Conservation (phyloP, 805 yeast genomes). For the Candida yuanshanica region DNA sequence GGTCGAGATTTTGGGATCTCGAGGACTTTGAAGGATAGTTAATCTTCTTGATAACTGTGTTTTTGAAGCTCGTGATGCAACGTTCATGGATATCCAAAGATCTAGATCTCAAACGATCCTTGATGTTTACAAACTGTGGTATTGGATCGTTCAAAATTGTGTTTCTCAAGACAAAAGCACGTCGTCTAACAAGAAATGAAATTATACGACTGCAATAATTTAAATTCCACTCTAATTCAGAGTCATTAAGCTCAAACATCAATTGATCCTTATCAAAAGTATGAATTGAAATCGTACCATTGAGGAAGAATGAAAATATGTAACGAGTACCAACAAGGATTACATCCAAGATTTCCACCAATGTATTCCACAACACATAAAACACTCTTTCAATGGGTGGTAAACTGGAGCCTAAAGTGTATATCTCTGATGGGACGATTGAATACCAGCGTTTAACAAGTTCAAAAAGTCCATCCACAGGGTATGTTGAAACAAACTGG, state of each 20-base stretch:
- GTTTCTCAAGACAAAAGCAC: slow-evolving; percentile 13
- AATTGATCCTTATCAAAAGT: slow-evolving; percentile 10
- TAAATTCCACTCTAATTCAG: slow-evolving; percentile 8
- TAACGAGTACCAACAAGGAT: slow-evolving; percentile 14
- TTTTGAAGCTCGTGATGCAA: slow-evolving; percentile 13
- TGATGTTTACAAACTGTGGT: slow-evolving; percentile 8
- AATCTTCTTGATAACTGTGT: slow-evolving; percentile 10
- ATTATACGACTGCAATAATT: slow-evolving; percentile 18
- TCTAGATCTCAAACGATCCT: slow-evolving; percentile 17
- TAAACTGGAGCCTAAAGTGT: slow-evolving; percentile 10
- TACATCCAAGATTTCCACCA: slow-evolving; percentile 14
- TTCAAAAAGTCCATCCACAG: slow-evolving; percentile 12
- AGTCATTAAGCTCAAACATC: slow-evolving; percentile 4
- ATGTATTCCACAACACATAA: slow-evolving; percentile 14
- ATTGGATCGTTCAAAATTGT: slow-evolving; percentile 17
- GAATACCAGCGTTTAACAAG: slow-evolving; percentile 14
- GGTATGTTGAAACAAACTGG: slow-evolving; percentile 14
- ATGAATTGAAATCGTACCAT: slow-evolving; percentile 16
- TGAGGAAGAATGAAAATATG: slow-evolving; percentile 16
- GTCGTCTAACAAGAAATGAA: slow-evolving; percentile 18
- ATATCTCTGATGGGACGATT: slow-evolving; percentile 13
- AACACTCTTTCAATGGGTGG: slow-evolving; percentile 11
- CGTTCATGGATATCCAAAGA: slow-evolving; percentile 17
- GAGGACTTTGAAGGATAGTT: slow-evolving; percentile 18
- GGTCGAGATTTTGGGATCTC: neutral